Evolutionary conservation across 805 yeast genomes (phyloP).

Genomic region (Candida dendrica): DNA sequence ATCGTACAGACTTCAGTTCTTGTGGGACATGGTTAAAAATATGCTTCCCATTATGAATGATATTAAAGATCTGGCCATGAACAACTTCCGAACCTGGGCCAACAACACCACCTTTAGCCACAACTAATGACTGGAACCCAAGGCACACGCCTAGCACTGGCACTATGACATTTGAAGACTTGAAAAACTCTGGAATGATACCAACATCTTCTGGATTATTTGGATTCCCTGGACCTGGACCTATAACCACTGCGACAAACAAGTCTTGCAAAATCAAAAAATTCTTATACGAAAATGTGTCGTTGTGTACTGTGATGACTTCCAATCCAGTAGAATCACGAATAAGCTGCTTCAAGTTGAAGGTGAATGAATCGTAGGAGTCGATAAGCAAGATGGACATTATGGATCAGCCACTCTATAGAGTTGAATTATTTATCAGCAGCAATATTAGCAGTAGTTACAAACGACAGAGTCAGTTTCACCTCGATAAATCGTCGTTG

Average conservation of each 20-base stretch:
- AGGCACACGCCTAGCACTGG: constrained; percentile 90
- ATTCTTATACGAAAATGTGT: constrained; percentile 26
- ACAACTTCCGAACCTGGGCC: constrained; percentile 47
- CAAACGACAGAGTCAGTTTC: too few relatives aligned
- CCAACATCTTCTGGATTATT: constrained; percentile 58
- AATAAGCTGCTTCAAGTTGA: constrained; percentile 63
- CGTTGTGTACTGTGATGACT: constrained; percentile 31
- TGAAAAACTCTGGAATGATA: constrained; percentile 52
- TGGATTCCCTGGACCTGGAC: constrained; percentile 98
- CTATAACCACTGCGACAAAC: constrained; percentile 75
- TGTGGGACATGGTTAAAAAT: constrained; percentile 36
- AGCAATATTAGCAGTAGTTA: too few relatives aligned
- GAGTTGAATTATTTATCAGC: too few relatives aligned
- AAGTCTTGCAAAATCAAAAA: constrained; percentile 36
- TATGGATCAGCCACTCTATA: background rate
- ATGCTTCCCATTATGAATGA: constrained; percentile 19
- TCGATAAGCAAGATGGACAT: constrained; percentile 69
- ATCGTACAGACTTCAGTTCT: constrained; percentile 66
- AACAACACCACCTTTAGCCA: constrained; percentile 51
- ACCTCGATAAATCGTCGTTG: too few relatives aligned
- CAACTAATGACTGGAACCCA: constrained; percentile 83
- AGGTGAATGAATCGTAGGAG: constrained; percentile 93
- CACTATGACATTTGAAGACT: constrained; percentile 20
- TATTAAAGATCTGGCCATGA: constrained; percentile 77
- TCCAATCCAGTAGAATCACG: constrained; percentile 37